A percentile compares a stretch with the other conserved stretches of the same genome.
phyloP scores from a whole-genome alignment of 352 stramenopile genomes.

The Pythium aphanidermatum region DNA sequence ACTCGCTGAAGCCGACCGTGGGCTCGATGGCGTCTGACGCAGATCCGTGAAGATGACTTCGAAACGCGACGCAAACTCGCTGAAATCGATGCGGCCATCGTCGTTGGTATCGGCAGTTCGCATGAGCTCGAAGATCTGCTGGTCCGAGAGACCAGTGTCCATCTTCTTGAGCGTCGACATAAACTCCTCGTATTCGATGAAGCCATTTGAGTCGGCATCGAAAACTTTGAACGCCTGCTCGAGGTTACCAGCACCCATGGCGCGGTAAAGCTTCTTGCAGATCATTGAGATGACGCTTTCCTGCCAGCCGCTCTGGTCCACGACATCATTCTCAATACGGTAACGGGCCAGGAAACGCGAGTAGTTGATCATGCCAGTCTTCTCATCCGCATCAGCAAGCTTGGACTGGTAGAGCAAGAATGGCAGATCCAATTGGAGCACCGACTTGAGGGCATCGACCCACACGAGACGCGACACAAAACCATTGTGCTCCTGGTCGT shows the following conservation, averaged over 20 bases:
- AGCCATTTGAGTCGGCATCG: slow-evolving; percentile 85
- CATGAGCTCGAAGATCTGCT: slow-evolving; percentile 93
- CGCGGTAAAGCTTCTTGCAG: slow-evolving; percentile 90
- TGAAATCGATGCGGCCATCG: slow-evolving; percentile 88
- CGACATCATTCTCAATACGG: slow-evolving; percentile 85
- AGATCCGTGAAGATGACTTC: slow-evolving; percentile 88
- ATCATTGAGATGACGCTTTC: slow-evolving; percentile 88
- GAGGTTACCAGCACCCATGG: slow-evolving; percentile 87
- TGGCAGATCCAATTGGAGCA: slow-evolving; percentile 89
- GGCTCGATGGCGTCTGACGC: slow-evolving; percentile 26
- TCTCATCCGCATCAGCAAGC: slow-evolving; percentile 80
- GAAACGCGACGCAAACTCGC: slow-evolving; percentile 89
- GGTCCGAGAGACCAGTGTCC: slow-evolving; percentile 88
- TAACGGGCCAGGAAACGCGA: slow-evolving; percentile 91
- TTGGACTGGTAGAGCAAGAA: slow-evolving; percentile 89
- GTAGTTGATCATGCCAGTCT: slow-evolving; percentile 87
- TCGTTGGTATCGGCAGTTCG: slow-evolving; percentile 90
- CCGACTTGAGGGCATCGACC: slow-evolving; percentile 87
- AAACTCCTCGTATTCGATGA: slow-evolving; percentile 94
- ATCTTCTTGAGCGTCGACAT: slow-evolving; percentile 87
- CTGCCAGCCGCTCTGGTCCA: slow-evolving; percentile 86
- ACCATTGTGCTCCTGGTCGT: slow-evolving; percentile 88
- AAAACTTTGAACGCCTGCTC: slow-evolving; percentile 89
- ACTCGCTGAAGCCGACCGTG: slow-evolving; percentile 15
- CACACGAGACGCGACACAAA: slow-evolving; percentile 82